A percentile compares a stretch with the other conserved stretches of the same genome.
These are phyloP conservation scores for Fusarium stilboides DNA, from an alignment of 2,329 filamentous ascomycete genomes.

Conservation along the genomic window DNA sequence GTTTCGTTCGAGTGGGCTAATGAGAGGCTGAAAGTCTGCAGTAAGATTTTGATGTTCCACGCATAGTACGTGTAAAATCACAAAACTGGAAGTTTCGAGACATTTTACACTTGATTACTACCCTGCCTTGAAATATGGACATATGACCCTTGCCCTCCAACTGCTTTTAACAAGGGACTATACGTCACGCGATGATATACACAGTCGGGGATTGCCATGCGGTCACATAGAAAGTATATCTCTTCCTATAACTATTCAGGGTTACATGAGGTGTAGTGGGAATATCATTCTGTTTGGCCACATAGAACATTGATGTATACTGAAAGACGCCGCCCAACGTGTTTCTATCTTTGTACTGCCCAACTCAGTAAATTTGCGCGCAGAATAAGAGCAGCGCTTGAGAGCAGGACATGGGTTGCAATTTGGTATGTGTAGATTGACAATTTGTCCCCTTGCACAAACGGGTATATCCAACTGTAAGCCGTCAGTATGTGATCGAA, in stretches of 20 bases:
- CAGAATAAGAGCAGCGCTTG: background rate
- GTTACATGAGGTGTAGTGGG: slow-evolving; percentile 8
- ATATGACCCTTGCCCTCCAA: slow-evolving; percentile 17
- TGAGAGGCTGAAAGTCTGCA: background rate
- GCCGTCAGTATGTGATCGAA: background rate
- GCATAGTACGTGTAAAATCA: background rate
- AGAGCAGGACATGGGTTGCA: background rate
- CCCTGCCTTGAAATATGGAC: slow-evolving; percentile 4
- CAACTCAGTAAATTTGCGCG: background rate
- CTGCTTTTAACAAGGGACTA: background rate
- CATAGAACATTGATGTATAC: background rate
- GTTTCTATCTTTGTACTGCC: background rate
- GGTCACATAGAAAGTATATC: slow-evolving; percentile 3
- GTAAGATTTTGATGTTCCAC: background rate
- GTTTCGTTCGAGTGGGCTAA: background rate
- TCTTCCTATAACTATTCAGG: slow-evolving; percentile 1
- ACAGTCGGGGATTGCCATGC: slow-evolving; percentile 1
- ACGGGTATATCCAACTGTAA: slow-evolving; percentile 29
- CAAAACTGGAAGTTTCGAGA: slow-evolving; percentile 21
- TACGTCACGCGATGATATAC: slow-evolving; percentile 27
- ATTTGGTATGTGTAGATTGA: background rate
- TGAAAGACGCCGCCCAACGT: background rate
- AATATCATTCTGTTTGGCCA: slow-evolving; percentile 21
- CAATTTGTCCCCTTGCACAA: background rate
- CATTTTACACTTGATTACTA: slow-evolving; percentile 27